Evolutionary conservation across 2,329 filamentous ascomycete genomes (phyloP), one percentile per base, ranked within the genome.

Genomic region (Arthrobotrys pseudoclavata): DNA sequence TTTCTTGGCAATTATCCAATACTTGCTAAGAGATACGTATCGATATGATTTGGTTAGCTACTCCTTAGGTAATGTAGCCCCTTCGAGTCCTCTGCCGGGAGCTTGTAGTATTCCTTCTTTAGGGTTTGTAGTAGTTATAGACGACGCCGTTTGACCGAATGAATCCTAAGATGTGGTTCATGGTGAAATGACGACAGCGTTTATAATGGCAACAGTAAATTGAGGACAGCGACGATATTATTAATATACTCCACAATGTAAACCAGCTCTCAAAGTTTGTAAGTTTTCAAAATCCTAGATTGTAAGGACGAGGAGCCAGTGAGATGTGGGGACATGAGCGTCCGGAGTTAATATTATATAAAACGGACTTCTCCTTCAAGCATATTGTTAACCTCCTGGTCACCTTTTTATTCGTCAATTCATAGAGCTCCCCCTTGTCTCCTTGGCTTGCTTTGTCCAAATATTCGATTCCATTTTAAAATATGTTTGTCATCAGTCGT

Each of bases 1-100:
- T 57, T 57, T 57, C 52, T 57, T 57, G 52, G 52, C 52, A 40
- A 57, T 57, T 40, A 53, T 53, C n/a, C 50, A 40, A 57, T 57
- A 57, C 29, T 57, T 55, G 52, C 15, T 55, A 55, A 55, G 15
- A 22, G 29, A 22, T 57, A 22, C 52, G n/a, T n/a, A n/a, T n/a
- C n/a, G n/a, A n/a, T n/a, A n/a, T n/a, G 0, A 57, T 22, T 22
- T 37, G 7, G 29, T 57, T 57, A 40, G 52, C 52, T 57, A 57
- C 31, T 22, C 4, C 9, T 57, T 57, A 57, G 29, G 52, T 57
- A 57, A 57, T 37, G 52, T 29, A 24, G n/a, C 52, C n/a, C 37
- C 29, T 13, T 22, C 52, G 18, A 40, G 37, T 40, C 12, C 13
- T 40, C 37, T 5, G 2, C 12, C 37, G 29, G 29, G 29, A 31